Conservation (phyloP, 2,329 filamentous ascomycete species). For the Xylaria sp. region DNA sequence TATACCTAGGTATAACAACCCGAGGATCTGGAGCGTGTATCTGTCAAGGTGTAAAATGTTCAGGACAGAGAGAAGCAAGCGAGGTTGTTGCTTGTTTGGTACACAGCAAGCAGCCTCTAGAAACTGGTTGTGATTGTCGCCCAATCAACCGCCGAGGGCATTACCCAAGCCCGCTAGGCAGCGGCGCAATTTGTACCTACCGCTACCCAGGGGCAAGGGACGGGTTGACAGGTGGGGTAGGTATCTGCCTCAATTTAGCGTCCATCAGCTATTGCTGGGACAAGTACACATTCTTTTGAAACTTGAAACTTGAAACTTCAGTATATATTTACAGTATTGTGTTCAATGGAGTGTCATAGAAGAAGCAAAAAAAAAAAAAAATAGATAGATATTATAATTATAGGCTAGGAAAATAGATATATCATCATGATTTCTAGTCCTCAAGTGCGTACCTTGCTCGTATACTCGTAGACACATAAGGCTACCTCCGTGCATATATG, state of each 20-base stretch:
- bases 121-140: constrained; percentile 18
- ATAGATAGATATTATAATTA: not conserved
- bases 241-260: not conserved
- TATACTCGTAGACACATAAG: not conserved
- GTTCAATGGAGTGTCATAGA: not conserved
- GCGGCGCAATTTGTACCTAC: not conserved
- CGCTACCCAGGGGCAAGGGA: not conserved
- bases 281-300: not conserved
- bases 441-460: not conserved
- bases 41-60: not conserved
- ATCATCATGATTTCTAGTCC: not conserved
- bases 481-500: not conserved
- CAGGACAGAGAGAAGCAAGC: not conserved
- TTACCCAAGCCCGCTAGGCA: not conserved
- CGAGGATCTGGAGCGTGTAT: constrained; percentile 6
- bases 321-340: not conserved
- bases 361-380: too few species aligned
- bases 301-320: not conserved
- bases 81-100: constrained; percentile 26
- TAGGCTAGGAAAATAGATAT: not conserved
- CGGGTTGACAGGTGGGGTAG: not conserved
- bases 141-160: constrained; percentile 26
- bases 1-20: not conserved
- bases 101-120: constrained; percentile 10
- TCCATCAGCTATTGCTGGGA: not conserved